Evolutionary conservation across 345 rosid species (phyloP), one percentile per base, ranked within the genome.

Genomic region (Abelmoschus esculentus): DNA sequence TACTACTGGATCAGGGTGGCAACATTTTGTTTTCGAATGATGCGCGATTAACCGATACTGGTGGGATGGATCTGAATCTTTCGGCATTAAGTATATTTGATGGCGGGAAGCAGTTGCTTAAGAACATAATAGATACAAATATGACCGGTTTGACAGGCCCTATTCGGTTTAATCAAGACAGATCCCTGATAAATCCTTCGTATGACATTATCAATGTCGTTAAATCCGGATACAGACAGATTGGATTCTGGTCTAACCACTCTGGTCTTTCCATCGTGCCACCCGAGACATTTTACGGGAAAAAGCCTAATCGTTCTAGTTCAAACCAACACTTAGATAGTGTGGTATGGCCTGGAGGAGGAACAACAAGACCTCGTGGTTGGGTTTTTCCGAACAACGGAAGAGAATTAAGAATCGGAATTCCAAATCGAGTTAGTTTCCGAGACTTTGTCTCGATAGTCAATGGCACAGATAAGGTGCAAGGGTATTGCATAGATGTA

Each of bases 341-440:
- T 76, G 97, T 89, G 80, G 78, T 83, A 54, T 93, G 98, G 97
- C 98, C 98, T 66, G 97, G 97, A 66, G 95, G 96, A 72, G 58
- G 38, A 59, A 73, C 76, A 29, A 76, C 22, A 34, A 81, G 4
- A 18, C 98, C 97, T 54, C 93, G 98, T 22, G 98, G 98, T 69
- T 93, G 98, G 97, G 90, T 91, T 34, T 88, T 93, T 61, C 96
- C 90, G 29, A 75, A 89, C 76, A 91, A 93, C 60, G 98, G 96
- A 66, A 86, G 80, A 76, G 70, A 79, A 72, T 73, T 93, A 69
- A 83, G 84, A 73, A 87, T 93, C 69, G 98, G 92, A 72, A 82
- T 91, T 59, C 98, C 98, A 0, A 74, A 82, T 58, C 82, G 96
- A 55, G 89, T 82, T 72, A 81, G 96, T 75, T 93, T 73, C 73